Conservation (phyloP, 2,329 filamentous ascomycete species). For the Penicillium sclerotigenum region DNA sequence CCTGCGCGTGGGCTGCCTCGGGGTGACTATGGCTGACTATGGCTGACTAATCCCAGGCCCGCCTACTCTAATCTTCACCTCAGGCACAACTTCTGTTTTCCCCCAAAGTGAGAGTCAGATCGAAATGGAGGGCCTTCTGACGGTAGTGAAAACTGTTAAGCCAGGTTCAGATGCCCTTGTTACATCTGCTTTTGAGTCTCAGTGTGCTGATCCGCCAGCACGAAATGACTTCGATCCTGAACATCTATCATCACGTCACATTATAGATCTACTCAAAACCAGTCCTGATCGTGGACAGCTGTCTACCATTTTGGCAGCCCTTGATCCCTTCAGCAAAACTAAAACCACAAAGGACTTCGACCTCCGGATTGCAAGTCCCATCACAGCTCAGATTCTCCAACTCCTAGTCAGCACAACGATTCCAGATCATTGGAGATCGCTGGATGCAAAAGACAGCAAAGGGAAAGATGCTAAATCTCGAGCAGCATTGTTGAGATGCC, state of each 20-base stretch:
- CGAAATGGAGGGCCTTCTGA: constrained; percentile 41
- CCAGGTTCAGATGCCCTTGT: constrained; percentile 20
- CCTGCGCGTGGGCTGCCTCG: constrained; percentile 9
- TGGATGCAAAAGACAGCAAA: constrained; percentile 40
- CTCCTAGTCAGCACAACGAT: constrained; percentile 69
- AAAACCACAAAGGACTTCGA: constrained; percentile 45
- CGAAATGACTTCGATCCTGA: constrained; percentile 15
- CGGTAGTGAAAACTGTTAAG: constrained; percentile 39
- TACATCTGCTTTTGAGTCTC: constrained; percentile 12
- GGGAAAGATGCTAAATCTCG: constrained; percentile 14
- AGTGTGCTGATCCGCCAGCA: constrained; percentile 8
- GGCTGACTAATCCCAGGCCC: constrained; percentile 28
- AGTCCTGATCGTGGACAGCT: constrained; percentile 39
- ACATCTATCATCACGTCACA: constrained; percentile 29
- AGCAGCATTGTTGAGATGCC: constrained; percentile 57
- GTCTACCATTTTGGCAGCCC: constrained; percentile 27
- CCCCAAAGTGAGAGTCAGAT: constrained; percentile 6
- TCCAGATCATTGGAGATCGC: constrained; percentile 74
- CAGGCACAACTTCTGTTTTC: constrained; percentile 20
- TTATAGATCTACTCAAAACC: constrained; percentile 40
- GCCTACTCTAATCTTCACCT: constrained; percentile 25
- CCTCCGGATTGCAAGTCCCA: constrained; percentile 62
- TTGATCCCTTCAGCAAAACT: constrained; percentile 36
- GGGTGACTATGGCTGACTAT: constrained; percentile 4
- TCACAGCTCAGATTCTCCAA: constrained; percentile 71